Base-by-base conservation (phyloP, 108 stramenopile species). In the Chaetoceros muelleri region DNA sequence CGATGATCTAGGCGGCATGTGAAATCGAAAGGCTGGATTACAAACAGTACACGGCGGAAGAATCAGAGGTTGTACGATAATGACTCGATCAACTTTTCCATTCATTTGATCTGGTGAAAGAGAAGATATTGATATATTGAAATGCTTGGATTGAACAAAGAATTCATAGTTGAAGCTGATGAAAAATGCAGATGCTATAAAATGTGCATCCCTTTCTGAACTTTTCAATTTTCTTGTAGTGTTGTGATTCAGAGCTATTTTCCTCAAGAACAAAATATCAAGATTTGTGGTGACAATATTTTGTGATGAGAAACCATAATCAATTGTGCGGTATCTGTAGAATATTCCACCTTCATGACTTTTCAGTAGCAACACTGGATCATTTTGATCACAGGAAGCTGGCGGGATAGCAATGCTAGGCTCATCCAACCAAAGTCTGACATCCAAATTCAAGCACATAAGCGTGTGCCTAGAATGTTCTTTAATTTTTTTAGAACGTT, bases 241-340 rank as follows among this genome's bases (percentile, higher is more conserved):
- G 45, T 51, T 0, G 50, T 28, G 25, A 71, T 29, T 19, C 31
- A 18, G 54, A 55, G 46, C 21, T 71, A 73, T 26, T 61, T 50
- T 25, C 57, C 57, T 34, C n/a, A 74, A 22, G 44, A 74, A 70
- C 27, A 70, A 69, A 52, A 83, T 62, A 40, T 68, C 76, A 28
- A 89, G 50, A 51, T 85, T 77, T 23, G 71, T 83, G 0, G 77
- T 61, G 16, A 65, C 62, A 27, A 85, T 55, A 56, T 87, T 80
- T 62, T 93, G 87, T 2, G 81, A 82, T 25, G 78, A 76, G 26
- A 84, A 78, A 49, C 60, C 34, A 5, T 48, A 19, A 20, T 71
- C 77, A 28, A 84, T 48, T 2, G 84, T 81, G 49, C 76, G 85
- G 65, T 74, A 83, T 20, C 84, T 76, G 60, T 87, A 93, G 72